Conservation (phyloP, 495 filamentous ascomycete species). For the Pseudevernia furfuracea region DNA sequence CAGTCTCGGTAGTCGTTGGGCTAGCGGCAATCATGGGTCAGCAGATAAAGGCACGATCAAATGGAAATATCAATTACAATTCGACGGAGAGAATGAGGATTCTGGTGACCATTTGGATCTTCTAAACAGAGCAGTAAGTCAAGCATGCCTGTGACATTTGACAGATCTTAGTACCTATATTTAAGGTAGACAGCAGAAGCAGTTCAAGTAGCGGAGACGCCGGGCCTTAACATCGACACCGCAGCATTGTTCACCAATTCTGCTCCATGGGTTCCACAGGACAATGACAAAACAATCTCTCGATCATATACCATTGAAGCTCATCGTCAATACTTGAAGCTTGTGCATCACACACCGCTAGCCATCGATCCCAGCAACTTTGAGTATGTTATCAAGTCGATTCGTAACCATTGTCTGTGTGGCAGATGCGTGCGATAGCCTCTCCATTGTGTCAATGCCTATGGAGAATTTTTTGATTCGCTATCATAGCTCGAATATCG, state of each 20-base stretch:
- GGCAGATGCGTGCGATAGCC: background rate
- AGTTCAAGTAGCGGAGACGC: background rate
- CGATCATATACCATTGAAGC: background rate
- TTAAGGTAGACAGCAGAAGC: background rate
- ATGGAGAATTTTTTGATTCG: background rate
- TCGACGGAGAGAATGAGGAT: constrained; percentile 24
- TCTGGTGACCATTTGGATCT: constrained; percentile 7
- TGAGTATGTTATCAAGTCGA: background rate
- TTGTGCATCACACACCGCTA: background rate
- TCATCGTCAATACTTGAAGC: constrained; percentile 1
- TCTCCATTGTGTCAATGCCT: background rate
- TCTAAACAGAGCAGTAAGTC: constrained; percentile 16
- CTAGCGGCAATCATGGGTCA: background rate
- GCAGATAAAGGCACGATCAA: background rate
- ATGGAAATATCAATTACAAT: constrained; percentile 10
- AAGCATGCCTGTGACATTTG: background rate
- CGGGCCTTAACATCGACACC: background rate
- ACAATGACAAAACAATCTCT: background rate
- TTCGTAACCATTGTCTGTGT: background rate
- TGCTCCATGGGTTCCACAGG: background rate
- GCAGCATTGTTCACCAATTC: background rate
- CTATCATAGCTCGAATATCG: background rate
- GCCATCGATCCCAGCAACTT: background rate
- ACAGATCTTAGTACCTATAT: background rate
- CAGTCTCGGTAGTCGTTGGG: constrained; percentile 10